A percentile compares a stretch with the other conserved stretches of the same genome.
phyloP scores from a whole-genome alignment of 2,329 filamentous ascomycete genomes.

The Colletotrichum salicis region DNA sequence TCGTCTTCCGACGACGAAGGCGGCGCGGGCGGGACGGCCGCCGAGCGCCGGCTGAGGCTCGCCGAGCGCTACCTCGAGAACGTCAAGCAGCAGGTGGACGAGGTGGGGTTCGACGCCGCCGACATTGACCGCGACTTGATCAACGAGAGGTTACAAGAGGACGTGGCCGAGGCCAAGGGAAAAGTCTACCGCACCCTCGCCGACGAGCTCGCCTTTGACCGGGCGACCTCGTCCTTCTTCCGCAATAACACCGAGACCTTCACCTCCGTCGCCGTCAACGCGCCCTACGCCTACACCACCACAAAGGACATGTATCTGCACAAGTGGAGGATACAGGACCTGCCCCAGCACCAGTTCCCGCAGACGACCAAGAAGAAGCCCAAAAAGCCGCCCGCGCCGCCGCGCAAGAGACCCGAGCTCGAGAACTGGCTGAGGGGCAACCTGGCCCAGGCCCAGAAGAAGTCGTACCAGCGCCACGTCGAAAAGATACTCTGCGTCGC shows the following conservation, averaged over 20 bases:
- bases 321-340: slow-evolving; percentile 86
- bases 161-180: slow-evolving; percentile 91
- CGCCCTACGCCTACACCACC: slow-evolving; percentile 87
- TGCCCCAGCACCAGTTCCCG: slow-evolving; percentile 68
- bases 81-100: slow-evolving; percentile 83
- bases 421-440: slow-evolving; percentile 73
- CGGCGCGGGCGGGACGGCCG: slow-evolving; percentile 84
- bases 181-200: slow-evolving; percentile 86
- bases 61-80: slow-evolving; percentile 95
- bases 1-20: slow-evolving; percentile 70
- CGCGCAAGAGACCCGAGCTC: slow-evolving; percentile 70
- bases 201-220: slow-evolving; percentile 74
- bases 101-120: slow-evolving; percentile 89
- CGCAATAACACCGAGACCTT: slow-evolving; percentile 81
- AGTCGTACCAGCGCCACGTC: slow-evolving; percentile 79
- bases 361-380: slow-evolving; percentile 66
- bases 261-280: slow-evolving; percentile 82
- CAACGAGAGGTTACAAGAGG: slow-evolving; percentile 88
- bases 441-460: slow-evolving; percentile 68
- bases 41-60: slow-evolving; percentile 84
- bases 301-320: slow-evolving; percentile 85
- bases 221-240: slow-evolving; percentile 77
- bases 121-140: slow-evolving; percentile 94
- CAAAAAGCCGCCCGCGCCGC: slow-evolving; percentile 67
- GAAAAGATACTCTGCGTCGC: slow-evolving; percentile 85